Conservation (phyloP, 257 asterid species). For the Przewalskia tangutica region DNA sequence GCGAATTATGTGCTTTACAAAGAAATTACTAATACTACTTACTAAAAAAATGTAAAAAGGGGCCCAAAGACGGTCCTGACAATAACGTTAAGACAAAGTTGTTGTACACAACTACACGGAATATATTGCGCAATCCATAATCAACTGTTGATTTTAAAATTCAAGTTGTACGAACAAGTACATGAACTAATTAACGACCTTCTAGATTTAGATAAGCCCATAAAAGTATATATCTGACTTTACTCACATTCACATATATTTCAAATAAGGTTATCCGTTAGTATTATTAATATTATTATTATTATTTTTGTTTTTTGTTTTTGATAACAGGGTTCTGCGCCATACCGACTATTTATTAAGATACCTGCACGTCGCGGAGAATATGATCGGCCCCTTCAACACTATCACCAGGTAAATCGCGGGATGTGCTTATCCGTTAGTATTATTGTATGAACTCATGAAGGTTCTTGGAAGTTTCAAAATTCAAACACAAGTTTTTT, state of each 20-base stretch:
- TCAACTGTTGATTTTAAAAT: background rate
- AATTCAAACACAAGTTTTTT: background rate
- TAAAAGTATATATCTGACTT: background rate
- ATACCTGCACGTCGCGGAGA: too few relatives aligned
- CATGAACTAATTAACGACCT: background rate
- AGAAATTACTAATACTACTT: too few relatives aligned
- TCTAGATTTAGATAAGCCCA: background rate
- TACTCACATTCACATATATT: background rate
- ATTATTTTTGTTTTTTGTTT: too few relatives aligned
- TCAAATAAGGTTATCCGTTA: background rate
- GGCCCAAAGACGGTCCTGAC: too few relatives aligned
- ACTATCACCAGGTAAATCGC: too few relatives aligned
- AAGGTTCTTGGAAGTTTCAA: background rate
- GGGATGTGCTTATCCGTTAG: background rate
- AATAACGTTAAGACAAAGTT: background rate
- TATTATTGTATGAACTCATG: background rate
- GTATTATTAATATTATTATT: background rate
- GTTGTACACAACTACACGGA: background rate
- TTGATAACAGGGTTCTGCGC: too few relatives aligned
- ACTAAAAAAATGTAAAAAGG: too few relatives aligned
- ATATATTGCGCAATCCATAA: too few relatives aligned
- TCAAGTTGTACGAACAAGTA: slow-evolving; percentile 6
- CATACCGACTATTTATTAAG: too few relatives aligned
- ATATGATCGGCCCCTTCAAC: too few relatives aligned
- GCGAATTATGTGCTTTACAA: too few relatives aligned